Percentiles rank a stretch among this genome's conserved stretches.
These are phyloP conservation scores for Alternaria alternata DNA, from an alignment of 2,329 filamentous ascomycete species.

Conservation along the genomic window DNA sequence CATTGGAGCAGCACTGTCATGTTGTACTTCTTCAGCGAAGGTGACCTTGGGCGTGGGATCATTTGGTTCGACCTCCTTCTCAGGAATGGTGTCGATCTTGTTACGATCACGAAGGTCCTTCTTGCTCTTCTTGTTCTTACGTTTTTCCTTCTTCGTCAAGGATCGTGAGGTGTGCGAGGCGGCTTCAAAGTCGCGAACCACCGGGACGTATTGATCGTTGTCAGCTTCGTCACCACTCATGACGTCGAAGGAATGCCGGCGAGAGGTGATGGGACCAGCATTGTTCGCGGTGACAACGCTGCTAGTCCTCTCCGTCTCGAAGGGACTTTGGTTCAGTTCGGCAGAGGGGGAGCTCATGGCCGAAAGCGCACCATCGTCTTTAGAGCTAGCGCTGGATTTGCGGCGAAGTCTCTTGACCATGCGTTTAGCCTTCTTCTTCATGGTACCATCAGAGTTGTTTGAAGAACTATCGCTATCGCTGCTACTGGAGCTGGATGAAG, in stretches of 20 bases:
- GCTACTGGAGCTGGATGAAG: conserved; percentile 54
- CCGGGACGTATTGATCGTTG: conserved; percentile 54
- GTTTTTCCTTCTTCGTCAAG: conserved; percentile 51
- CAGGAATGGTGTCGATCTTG: conserved; percentile 32
- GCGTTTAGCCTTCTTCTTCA: conserved; percentile 76
- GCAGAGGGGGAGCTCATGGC: conserved; percentile 57
- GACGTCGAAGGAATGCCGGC: conserved; percentile 52
- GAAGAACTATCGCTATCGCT: conserved; percentile 72
- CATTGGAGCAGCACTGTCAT: conserved; percentile 48
- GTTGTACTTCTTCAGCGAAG: conserved; percentile 50
- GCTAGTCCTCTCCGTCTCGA: conserved; percentile 43
- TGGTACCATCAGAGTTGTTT: conserved; percentile 72
- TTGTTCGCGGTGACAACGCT: conserved; percentile 32
- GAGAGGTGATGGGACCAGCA: conserved; percentile 32
- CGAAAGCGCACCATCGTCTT: conserved; percentile 63
- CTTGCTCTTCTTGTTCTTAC: conserved; percentile 56
- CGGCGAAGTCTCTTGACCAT: conserved; percentile 76
- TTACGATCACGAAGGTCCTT: conserved; percentile 54
- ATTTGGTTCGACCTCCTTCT: conserved; percentile 28
- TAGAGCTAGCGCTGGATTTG: conserved; percentile 78
- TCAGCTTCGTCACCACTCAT: conserved; percentile 64
- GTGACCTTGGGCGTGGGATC: conserved; percentile 44
- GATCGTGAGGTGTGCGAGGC: conserved; percentile 45
- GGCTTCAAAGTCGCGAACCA: conserved; percentile 60
- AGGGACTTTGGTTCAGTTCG: conserved; percentile 49